Percentiles rank a stretch among this genome's conserved stretches.
phyloP scores from a whole-genome alignment of 345 rosid species.

The Psidium friedrichsthalianum region DNA sequence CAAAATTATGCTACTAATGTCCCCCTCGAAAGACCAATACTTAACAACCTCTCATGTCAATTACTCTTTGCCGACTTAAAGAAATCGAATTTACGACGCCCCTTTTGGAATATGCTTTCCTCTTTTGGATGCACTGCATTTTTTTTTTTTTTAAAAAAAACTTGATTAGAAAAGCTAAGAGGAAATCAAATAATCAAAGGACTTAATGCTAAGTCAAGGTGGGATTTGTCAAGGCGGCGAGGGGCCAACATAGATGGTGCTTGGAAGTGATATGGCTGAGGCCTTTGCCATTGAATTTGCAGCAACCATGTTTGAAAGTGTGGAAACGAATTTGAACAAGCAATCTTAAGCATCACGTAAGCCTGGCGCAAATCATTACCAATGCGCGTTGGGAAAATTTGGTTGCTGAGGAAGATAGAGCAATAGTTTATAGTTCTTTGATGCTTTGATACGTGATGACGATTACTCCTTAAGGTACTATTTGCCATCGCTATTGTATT shows the following conservation, averaged over 20 bases:
- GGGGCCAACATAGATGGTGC: neutral
- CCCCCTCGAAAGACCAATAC: neutral
- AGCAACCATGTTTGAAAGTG: neutral
- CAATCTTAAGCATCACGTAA: no score
- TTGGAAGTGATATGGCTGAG: neutral
- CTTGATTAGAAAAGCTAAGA: neutral
- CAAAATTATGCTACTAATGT: neutral
- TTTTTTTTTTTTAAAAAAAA: neutral
- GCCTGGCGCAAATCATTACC: no score
- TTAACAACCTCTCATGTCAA: neutral
- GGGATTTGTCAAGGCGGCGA: neutral
- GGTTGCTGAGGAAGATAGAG: no score
- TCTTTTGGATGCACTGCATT: neutral
- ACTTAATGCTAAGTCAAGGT: neutral
- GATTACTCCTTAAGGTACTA: no score
- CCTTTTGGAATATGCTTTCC: neutral
- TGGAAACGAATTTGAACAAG: neutral
- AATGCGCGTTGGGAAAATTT: no score
- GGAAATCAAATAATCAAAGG: neutral
- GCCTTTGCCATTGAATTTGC: neutral
- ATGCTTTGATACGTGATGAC: no score
- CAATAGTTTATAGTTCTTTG: no score
- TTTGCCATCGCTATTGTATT: no score
- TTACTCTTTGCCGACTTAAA: neutral
- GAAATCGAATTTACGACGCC: neutral